phyloP scores from a whole-genome alignment of 2,329 filamentous ascomycete genomes.

The Dichotomopilus funicola region DNA sequence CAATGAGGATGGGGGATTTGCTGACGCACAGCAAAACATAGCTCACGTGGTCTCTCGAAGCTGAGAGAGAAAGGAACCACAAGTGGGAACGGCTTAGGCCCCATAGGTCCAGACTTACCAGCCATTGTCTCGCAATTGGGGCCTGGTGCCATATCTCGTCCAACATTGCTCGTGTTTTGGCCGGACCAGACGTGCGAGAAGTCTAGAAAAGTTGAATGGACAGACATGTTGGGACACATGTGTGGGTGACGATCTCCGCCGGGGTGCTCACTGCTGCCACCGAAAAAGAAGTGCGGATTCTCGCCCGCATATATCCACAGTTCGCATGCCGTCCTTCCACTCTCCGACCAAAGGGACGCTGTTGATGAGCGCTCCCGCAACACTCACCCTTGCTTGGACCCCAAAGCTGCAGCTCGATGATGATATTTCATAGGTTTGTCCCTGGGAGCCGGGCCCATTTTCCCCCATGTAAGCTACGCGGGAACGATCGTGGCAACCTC shows the following conservation, averaged over 20 bases:
- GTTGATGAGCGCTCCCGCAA: too few relatives aligned
- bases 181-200: too few relatives aligned
- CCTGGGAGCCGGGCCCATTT: background rate
- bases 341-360: too few relatives aligned
- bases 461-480: background rate
- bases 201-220: background rate
- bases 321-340: background rate
- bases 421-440: background rate
- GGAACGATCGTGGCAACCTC: background rate
- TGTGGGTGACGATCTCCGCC: background rate
- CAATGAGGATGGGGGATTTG: too few relatives aligned
- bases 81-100: too few relatives aligned
- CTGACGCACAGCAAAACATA: too few relatives aligned
- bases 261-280: background rate
- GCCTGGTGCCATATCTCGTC: too few relatives aligned
- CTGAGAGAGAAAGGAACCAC: too few relatives aligned
- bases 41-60: too few relatives aligned
- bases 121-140: too few relatives aligned
- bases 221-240: background rate
- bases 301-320: background rate
- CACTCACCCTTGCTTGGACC: background rate
- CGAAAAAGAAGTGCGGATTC: background rate
- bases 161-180: too few relatives aligned
- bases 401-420: slow-evolving; percentile 1
- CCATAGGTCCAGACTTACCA: too few relatives aligned